A percentile compares a stretch with the other conserved stretches of the same genome.
These are phyloP conservation scores for Jatropha podagrica DNA, from an alignment of 441 rosid species.

Conservation along the genomic window DNA sequence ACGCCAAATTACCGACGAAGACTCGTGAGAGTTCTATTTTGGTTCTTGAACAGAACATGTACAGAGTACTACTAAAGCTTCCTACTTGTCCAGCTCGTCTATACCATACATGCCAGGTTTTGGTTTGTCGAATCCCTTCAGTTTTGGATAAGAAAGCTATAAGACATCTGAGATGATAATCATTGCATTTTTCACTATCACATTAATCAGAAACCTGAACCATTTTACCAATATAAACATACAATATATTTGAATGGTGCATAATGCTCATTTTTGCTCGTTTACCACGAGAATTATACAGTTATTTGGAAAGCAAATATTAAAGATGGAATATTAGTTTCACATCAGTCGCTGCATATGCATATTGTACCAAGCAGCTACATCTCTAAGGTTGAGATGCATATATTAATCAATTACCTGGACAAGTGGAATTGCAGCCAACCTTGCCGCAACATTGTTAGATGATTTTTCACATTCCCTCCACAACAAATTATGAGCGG, in stretches of 20 bases:
- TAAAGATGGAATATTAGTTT: neutral
- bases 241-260: neutral
- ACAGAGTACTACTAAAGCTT: neutral
- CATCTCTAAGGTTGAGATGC: neutral
- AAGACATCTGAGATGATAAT: neutral
- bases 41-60: neutral
- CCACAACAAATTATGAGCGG: constrained; percentile 90
- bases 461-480: constrained; percentile 85
- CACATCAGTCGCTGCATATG: neutral
- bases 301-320: neutral
- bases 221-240: neutral
- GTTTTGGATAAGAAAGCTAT: neutral
- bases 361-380: neutral
- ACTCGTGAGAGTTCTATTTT: neutral
- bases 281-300: neutral
- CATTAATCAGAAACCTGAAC: no score
- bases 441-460: constrained; percentile 73
- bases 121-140: no score
- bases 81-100: neutral
- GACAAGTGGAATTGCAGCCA: constrained; percentile 85
- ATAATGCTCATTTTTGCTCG: neutral
- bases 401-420: constrained; percentile 49
- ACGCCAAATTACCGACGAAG: neutral
- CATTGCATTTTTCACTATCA: neutral
- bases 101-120: neutral